A percentile compares a stretch with the other conserved stretches of the same genome.
Evolutionary conservation across 75 land plant genomes (phyloP).

Genomic region (Larix kaempferi): DNA sequence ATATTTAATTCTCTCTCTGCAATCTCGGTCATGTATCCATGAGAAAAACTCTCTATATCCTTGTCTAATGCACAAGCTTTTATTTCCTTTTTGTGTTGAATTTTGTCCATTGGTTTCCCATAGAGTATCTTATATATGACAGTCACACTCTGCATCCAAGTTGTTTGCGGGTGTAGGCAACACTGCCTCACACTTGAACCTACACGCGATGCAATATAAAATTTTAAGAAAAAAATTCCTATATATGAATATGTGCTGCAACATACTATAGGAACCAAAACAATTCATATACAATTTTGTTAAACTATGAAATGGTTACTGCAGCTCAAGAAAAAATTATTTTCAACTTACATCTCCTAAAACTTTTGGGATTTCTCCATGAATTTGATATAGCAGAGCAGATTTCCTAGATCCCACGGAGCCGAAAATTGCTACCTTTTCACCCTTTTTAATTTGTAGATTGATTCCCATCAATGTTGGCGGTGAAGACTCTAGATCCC

Average conservation of each 20-base stretch:
- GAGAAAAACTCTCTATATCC: no score
- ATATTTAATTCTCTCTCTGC: no score
- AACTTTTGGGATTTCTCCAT: conserved; percentile 76
- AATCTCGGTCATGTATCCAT: no score
- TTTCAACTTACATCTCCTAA: conserved; percentile 60
- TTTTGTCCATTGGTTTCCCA: no score
- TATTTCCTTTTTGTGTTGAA: no score
- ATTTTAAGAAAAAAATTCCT: background rate
- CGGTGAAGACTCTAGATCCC: conserved; percentile 39
- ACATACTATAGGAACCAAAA: conserved; percentile 1
- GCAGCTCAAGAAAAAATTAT: background rate
- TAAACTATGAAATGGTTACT: background rate
- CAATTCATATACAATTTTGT: background rate
- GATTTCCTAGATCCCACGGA: conserved; percentile 87
- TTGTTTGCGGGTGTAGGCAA: no score
- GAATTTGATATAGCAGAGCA: conserved; percentile 61
- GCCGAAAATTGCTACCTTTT: conserved; percentile 80
- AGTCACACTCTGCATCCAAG: no score
- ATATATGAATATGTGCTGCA: no score
- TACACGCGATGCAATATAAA: conserved; percentile 25
- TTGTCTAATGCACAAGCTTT: no score
- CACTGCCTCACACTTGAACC: conserved; percentile 64
- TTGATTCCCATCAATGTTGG: conserved; percentile 59
- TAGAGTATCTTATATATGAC: no score
- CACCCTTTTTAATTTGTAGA: conserved; percentile 48